Evolutionary conservation across 116 monocot species (phyloP).

Genomic region (Zostera marina): DNA sequence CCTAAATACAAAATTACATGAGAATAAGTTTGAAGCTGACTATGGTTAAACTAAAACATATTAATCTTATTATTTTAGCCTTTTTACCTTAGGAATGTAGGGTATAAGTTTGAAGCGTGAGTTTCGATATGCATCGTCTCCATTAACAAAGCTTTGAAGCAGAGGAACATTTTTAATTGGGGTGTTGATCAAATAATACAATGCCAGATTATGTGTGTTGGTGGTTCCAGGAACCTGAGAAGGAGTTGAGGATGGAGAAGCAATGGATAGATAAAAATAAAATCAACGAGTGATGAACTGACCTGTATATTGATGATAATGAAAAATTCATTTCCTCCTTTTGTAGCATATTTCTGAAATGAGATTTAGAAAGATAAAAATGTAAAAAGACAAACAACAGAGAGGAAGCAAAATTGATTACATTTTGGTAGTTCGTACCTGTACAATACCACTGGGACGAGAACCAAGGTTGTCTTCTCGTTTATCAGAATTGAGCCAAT

Average conservation of each 20-base stretch:
- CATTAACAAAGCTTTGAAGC: conserved; percentile 58
- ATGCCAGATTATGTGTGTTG: conserved; percentile 60
- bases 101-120: conserved; percentile 93
- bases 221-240: conserved; percentile 67
- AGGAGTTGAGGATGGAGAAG: not conserved
- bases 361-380: not conserved
- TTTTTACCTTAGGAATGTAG: conserved; percentile 76
- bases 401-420: too few relatives aligned
- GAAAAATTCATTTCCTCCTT: conserved; percentile 82
- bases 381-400: not conserved
- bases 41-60: not conserved
- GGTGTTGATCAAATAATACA: conserved; percentile 69
- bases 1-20: conserved; percentile 18
- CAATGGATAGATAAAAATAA: too few relatives aligned
- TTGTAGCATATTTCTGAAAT: conserved; percentile 73
- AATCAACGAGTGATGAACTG: too few relatives aligned
- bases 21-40: not conserved
- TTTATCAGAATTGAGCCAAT: conserved; percentile 91
- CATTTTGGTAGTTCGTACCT: conserved; percentile 23
- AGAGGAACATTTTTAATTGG: conserved; percentile 59
- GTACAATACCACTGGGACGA: conserved; percentile 76
- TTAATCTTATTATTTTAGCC: not conserved
- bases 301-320: conserved; percentile 86
- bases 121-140: conserved; percentile 81
- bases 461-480: conserved; percentile 92